phyloP scores from a whole-genome alignment of 2,329 filamentous ascomycete genomes.

The Alternaria burnsii region DNA sequence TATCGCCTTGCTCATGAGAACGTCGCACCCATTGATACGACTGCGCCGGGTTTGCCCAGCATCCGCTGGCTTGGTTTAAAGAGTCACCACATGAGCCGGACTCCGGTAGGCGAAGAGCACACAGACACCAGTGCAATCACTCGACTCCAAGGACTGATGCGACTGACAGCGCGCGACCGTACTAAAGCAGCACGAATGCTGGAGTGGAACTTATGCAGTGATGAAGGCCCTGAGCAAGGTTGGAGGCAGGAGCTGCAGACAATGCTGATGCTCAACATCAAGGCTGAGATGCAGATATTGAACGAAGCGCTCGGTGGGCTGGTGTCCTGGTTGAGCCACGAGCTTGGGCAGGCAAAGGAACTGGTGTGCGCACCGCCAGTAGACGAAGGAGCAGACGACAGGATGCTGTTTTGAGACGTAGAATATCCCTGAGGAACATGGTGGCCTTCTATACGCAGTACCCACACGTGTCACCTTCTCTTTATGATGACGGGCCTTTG shows the following conservation, averaged over 20 bases:
- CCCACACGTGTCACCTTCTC: conserved; percentile 4
- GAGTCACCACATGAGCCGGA: conserved; percentile 41
- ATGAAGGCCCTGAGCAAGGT: conserved; percentile 47
- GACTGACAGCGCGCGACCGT: conserved; percentile 66
- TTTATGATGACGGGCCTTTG: background rate
- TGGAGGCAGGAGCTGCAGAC: conserved; percentile 69
- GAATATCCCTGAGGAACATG: background rate
- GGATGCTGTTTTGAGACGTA: conserved; percentile 35
- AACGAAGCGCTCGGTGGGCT: conserved; percentile 55
- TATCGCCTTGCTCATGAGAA: conserved; percentile 67
- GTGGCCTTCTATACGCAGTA: background rate
- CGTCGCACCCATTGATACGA: conserved; percentile 49
- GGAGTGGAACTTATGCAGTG: conserved; percentile 48
- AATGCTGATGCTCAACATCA: conserved; percentile 78
- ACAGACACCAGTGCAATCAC: conserved; percentile 17
- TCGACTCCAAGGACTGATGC: conserved; percentile 55
- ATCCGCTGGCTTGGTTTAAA: conserved; percentile 73
- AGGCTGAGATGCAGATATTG: conserved; percentile 79
- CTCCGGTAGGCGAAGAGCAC: conserved; percentile 21
- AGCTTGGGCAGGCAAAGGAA: conserved; percentile 26
- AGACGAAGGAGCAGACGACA: conserved; percentile 29
- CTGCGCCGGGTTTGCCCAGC: conserved; percentile 52
- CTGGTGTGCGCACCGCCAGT: conserved; percentile 1
- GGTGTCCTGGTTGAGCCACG: conserved; percentile 38
- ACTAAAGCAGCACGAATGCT: conserved; percentile 65